Percentiles rank a stretch among this genome's conserved stretches.
These are phyloP conservation scores for Carex arenaria DNA, from an alignment of 202 grass and related monocot species.

Conservation along the genomic window DNA sequence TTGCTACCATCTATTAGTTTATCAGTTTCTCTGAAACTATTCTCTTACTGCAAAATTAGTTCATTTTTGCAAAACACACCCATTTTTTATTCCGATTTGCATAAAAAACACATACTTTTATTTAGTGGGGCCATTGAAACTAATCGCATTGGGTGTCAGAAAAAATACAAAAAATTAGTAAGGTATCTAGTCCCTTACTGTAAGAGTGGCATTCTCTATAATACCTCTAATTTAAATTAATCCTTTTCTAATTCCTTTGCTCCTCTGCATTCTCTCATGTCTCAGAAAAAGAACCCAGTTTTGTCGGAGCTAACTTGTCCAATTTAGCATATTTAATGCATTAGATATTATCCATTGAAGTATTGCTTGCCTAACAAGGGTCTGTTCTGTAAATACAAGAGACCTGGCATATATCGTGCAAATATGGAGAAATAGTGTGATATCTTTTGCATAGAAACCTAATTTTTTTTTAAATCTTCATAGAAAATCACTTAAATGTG, in stretches of 20 bases:
- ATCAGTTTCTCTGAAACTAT: neutral
- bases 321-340: neutral
- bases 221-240: neutral
- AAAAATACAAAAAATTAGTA: neutral
- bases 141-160: neutral
- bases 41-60: neutral
- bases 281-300: neutral
- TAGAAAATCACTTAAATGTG: conserved; percentile 1
- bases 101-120: neutral
- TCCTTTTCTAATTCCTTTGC: neutral
- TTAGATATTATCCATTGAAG: neutral
- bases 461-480: conserved; percentile 9
- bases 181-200: neutral
- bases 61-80: neutral
- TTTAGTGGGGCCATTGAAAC: neutral
- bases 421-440: neutral
- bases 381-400: neutral
- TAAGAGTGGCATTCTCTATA: neutral
- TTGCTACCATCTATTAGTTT: neutral
- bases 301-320: neutral
- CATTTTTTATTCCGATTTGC: neutral
- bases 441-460: neutral
- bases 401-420: neutral
- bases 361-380: neutral
- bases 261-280: neutral